A percentile compares a stretch with the other conserved stretches of the same genome.
Evolutionary conservation across 768 basidiomycete species (phyloP).

Genomic region (Polyporus arcularius): DNA sequence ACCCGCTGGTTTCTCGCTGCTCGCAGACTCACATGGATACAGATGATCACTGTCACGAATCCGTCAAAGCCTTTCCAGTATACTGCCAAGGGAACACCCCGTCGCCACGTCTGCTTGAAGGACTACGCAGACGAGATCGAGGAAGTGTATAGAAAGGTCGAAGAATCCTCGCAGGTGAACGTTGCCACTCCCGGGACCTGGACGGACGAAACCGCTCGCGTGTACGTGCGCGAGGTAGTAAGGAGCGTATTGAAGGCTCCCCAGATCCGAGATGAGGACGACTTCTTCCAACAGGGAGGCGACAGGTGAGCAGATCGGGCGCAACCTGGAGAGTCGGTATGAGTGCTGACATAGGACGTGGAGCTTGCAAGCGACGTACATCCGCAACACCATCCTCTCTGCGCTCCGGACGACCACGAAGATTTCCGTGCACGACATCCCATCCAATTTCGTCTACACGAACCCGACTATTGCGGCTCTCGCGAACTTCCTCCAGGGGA

Average conservation of each 20-base stretch:
- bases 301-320: slow-evolving; percentile 33
- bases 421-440: slow-evolving; percentile 11
- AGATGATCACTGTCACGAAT: slow-evolving; percentile 37
- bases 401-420: slow-evolving; percentile 22
- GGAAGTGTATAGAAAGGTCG: slow-evolving; percentile 35
- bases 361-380: slow-evolving; percentile 27
- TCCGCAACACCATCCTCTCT: slow-evolving; percentile 29
- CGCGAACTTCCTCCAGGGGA: background rate
- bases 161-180: slow-evolving; percentile 35
- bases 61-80: slow-evolving; percentile 34
- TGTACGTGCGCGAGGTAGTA: slow-evolving; percentile 37
- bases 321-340: too few species aligned
- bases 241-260: slow-evolving; percentile 31
- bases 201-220: slow-evolving; percentile 22
- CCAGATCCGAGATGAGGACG: slow-evolving; percentile 34
- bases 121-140: slow-evolving; percentile 45
- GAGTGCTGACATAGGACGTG: background rate
- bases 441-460: slow-evolving; percentile 24
- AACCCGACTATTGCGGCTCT: slow-evolving; percentile 24
- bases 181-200: slow-evolving; percentile 31
- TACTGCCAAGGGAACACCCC: slow-evolving; percentile 35
- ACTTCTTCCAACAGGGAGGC: slow-evolving; percentile 42
- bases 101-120: slow-evolving; percentile 28
- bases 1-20: too few species aligned
- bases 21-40: too few species aligned